Percentiles rank a stretch among this genome's conserved stretches.
phyloP scores from a whole-genome alignment of 2,329 filamentous ascomycete species.

The Xylariomycetidae sp. region DNA sequence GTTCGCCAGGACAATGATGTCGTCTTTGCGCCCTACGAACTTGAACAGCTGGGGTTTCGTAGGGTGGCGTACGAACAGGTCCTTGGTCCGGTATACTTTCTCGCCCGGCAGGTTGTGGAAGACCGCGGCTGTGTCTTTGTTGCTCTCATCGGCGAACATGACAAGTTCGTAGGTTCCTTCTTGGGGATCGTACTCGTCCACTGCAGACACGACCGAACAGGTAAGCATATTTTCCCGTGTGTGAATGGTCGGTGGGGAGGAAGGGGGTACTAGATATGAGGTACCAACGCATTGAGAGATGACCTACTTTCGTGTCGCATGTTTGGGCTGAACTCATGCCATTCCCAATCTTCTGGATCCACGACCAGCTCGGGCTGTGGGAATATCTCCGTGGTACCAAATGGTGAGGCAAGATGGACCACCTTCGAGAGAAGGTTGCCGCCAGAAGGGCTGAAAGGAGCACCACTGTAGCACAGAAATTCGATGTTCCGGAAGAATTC shows the following conservation, averaged over 20 bases:
- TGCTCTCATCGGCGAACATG: conserved; percentile 15
- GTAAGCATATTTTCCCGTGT: too few relatives aligned
- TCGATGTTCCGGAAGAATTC: conserved; percentile 13
- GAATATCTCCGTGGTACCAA: background rate
- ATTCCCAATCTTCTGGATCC: background rate
- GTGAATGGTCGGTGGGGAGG: too few relatives aligned
- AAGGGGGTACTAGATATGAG: too few relatives aligned
- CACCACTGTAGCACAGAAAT: conserved; percentile 12
- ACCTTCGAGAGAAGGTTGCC: background rate
- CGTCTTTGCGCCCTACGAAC: conserved; percentile 33
- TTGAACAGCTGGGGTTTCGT: conserved; percentile 29
- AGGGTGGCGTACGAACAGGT: conserved; percentile 34
- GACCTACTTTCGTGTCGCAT: conserved; percentile 20
- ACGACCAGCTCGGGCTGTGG: background rate
- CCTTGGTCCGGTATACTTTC: conserved; percentile 30
- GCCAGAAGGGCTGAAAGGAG: too few relatives aligned
- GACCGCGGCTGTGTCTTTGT: conserved; percentile 15
- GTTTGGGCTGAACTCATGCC: background rate
- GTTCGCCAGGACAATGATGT: conserved; percentile 38
- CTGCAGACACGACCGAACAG: too few relatives aligned
- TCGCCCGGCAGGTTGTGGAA: conserved; percentile 31
- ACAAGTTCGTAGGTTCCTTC: conserved; percentile 23
- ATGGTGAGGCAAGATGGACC: conserved; percentile 1
- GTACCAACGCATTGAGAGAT: conserved; percentile 3
- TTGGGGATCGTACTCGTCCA: too few relatives aligned